Conservation (phyloP, 768 basidiomycete species). For the Pulveroboletus sp. region DNA sequence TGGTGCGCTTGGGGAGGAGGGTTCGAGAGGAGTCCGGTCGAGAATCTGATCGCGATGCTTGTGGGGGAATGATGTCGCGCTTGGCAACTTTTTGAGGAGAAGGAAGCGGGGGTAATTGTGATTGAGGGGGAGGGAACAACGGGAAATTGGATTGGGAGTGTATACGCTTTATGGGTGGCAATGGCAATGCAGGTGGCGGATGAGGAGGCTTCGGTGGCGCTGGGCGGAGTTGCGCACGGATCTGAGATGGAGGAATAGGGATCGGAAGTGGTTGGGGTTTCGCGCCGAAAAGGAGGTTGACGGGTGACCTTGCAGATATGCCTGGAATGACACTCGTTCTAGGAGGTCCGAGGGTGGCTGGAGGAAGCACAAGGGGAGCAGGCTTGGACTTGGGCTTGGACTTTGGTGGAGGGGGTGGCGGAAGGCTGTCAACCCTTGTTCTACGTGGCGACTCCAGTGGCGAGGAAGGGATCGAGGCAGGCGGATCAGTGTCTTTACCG, state of each 20-base stretch:
- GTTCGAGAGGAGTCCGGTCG: conserved; percentile 19
- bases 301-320: conserved; percentile 21
- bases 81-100: conserved; percentile 1
- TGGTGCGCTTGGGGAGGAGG: conserved; percentile 13
- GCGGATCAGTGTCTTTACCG: conserved; percentile 10
- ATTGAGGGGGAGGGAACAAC: conserved; percentile 1
- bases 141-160: conserved; percentile 14
- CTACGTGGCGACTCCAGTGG: conserved; percentile 4
- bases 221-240: conserved; percentile 28
- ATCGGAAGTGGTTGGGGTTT: conserved; percentile 26
- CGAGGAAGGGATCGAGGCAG: not conserved
- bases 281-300: conserved; percentile 22
- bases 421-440: conserved; percentile 15
- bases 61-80: conserved; percentile 1
- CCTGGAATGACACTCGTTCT: conserved; percentile 20
- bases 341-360: conserved; percentile 13
- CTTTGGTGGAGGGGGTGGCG: conserved; percentile 22
- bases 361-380: conserved; percentile 7
- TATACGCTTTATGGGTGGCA: conserved; percentile 20
- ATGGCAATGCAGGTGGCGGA: conserved; percentile 19
- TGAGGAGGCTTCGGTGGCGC: conserved; percentile 21
- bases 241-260: conserved; percentile 27
- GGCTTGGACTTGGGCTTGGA: conserved; percentile 20
- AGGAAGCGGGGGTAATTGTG: conserved; percentile 10
- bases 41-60: conserved; percentile 3